phyloP scores from a whole-genome alignment of 495 filamentous ascomycete species.

The Glonium stellatum region DNA sequence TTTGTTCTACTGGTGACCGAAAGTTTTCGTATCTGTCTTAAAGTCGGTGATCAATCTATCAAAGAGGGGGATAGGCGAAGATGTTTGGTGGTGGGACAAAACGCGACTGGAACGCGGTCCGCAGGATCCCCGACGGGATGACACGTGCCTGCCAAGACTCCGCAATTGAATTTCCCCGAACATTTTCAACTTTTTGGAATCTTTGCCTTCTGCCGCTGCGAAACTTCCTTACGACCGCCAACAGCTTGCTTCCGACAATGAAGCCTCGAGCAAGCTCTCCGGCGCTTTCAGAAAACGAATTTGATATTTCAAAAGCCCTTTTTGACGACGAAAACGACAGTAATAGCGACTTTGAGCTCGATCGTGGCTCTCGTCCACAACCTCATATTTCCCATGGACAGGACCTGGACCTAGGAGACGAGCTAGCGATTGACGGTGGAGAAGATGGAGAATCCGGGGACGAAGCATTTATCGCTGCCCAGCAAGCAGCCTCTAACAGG shows the following conservation, averaged over 20 bases:
- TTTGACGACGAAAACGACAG: constrained; percentile 48
- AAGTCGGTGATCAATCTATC: neutral
- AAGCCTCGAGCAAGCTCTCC: constrained; percentile 67
- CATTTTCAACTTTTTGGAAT: constrained; percentile 8
- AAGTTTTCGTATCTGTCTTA: neutral
- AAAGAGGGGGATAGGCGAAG: neutral
- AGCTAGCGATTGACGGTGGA: constrained; percentile 33
- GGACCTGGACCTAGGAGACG: constrained; percentile 27
- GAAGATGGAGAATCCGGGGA: constrained; percentile 53
- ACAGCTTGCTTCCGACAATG: constrained; percentile 33
- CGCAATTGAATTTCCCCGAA: constrained; percentile 5
- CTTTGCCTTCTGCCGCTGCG: neutral
- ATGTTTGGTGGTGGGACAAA: neutral
- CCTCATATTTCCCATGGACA: neutral
- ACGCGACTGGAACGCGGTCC: constrained; percentile 15
- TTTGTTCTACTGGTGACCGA: neutral
- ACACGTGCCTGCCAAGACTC: constrained; percentile 28
- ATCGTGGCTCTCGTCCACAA: neutral
- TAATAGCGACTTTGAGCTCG: constrained; percentile 40
- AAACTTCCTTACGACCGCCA: neutral
- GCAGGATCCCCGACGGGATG: neutral
- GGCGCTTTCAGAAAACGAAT: constrained; percentile 77
- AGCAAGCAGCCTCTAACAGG: constrained; percentile 77
- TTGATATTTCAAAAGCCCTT: constrained; percentile 80
- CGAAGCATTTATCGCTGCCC: constrained; percentile 78